phyloP scores from a whole-genome alignment of 164 flowering plant species.

The Paratinospora sagittata region DNA sequence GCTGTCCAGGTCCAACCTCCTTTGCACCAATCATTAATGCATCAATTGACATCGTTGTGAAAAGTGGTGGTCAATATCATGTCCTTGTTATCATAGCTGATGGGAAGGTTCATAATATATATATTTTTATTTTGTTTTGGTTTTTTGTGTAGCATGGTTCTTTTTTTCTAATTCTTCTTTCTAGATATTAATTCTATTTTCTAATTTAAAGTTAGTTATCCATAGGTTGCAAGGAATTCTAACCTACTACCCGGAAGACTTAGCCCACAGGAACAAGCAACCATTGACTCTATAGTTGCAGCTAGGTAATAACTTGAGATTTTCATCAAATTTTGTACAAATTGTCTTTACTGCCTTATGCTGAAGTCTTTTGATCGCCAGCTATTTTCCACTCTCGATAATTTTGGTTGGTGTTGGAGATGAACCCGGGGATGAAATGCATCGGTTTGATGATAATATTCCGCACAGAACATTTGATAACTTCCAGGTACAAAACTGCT shows the following conservation, averaged over 20 bases:
- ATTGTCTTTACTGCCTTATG: background rate
- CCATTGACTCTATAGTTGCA: conserved; percentile 61
- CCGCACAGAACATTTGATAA: conserved; percentile 78
- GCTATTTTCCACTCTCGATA: conserved; percentile 78
- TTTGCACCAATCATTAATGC: conserved; percentile 81
- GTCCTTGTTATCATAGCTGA: conserved; percentile 90
- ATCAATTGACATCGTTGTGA: conserved; percentile 75
- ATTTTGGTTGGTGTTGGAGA: conserved; percentile 88
- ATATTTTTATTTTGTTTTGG: background rate
- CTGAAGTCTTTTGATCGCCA: conserved; percentile 19
- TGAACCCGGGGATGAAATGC: conserved; percentile 96
- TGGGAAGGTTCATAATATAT: conserved; percentile 64
- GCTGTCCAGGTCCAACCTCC: conserved; percentile 75
- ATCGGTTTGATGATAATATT: conserved; percentile 75
- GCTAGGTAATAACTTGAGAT: conserved; percentile 50
- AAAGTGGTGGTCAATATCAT: conserved; percentile 66
- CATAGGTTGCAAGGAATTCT: conserved; percentile 58
- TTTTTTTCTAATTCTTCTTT: background rate
- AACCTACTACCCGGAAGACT: conserved; percentile 47
- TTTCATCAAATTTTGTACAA: conserved; percentile 1
- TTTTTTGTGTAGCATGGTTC: background rate
- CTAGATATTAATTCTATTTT: background rate
- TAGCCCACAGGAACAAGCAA: conserved; percentile 75
- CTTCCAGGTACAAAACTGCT: conserved; percentile 53
- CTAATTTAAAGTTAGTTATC: background rate